phyloP scores from a whole-genome alignment of 768 basidiomycete genomes.

The Inosperma sp. region DNA sequence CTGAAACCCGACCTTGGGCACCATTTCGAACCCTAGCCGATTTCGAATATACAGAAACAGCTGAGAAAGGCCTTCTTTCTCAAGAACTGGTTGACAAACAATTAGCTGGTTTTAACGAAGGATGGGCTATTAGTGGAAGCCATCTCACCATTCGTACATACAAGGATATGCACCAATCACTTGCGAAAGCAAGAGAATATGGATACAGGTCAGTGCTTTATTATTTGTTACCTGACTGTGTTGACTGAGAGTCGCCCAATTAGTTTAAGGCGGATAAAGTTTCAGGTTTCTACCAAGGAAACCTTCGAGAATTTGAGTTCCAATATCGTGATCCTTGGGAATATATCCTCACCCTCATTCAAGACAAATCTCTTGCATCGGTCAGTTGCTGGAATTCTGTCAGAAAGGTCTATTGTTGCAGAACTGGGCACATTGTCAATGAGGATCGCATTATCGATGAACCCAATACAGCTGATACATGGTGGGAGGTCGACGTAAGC shows the following conservation, averaged over 20 bases:
- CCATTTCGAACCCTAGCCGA: slow-evolving; percentile 13
- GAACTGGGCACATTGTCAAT: background rate
- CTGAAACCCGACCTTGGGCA: slow-evolving; percentile 11
- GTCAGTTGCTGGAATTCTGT: background rate
- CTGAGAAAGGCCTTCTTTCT: slow-evolving; percentile 6
- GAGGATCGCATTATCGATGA: background rate
- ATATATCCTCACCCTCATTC: background rate
- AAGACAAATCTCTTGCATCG: background rate
- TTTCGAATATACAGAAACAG: slow-evolving; percentile 16
- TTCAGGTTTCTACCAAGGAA: background rate
- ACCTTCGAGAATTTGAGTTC: background rate
- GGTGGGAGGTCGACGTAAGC: background rate
- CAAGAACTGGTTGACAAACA: slow-evolving; percentile 13
- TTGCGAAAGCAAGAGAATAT: background rate
- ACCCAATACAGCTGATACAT: slow-evolving; percentile 1
- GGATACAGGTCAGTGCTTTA: background rate
- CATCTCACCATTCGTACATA: background rate
- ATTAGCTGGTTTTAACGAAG: slow-evolving; percentile 3
- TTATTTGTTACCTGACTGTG: background rate
- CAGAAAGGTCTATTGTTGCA: background rate
- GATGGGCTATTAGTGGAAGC: slow-evolving; percentile 1
- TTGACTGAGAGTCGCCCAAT: background rate
- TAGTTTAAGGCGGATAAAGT: background rate
- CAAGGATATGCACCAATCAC: background rate
- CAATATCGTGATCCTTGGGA: background rate